Percentiles rank a stretch among this genome's conserved stretches.
Conservation (phyloP, 495 filamentous ascomycete species). For the Aspergillus panamensis region DNA sequence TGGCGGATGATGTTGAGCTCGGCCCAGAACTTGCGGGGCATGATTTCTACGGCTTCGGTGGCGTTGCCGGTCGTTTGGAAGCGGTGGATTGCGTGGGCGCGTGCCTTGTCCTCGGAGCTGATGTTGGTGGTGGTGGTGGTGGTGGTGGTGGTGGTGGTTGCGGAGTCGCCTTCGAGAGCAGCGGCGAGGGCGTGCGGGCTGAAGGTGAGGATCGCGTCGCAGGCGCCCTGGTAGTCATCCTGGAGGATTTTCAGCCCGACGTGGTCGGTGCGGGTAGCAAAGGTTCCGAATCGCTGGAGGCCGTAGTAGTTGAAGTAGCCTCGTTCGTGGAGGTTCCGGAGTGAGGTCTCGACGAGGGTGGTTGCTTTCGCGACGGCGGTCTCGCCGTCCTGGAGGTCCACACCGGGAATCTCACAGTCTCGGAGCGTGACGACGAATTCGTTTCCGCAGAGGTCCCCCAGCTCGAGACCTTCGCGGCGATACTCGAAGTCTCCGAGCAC, state of each 20-base stretch:
- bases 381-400: slow-evolving; percentile 38
- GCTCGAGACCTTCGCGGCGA: slow-evolving; percentile 60
- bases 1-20: slow-evolving; percentile 75
- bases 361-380: slow-evolving; percentile 41
- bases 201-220: slow-evolving; percentile 68
- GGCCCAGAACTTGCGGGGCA: slow-evolving; percentile 81
- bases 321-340: slow-evolving; percentile 52
- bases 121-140: slow-evolving; percentile 46
- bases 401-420: slow-evolving; percentile 64
- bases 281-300: slow-evolving; percentile 89
- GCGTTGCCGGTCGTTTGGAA: slow-evolving; percentile 60
- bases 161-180: slow-evolving; percentile 36
- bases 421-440: slow-evolving; percentile 88
- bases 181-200: slow-evolving; percentile 50
- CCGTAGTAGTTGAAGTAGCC: slow-evolving; percentile 98
- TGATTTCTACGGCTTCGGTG: slow-evolving; percentile 54
- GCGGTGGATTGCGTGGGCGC: slow-evolving; percentile 68
- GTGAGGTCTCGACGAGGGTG: slow-evolving; percentile 52
- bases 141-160: slow-evolving; percentile 26
- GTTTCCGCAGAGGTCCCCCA: slow-evolving; percentile 83
- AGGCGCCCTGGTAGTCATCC: slow-evolving; percentile 72
- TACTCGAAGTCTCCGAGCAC: slow-evolving; percentile 76
- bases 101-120: slow-evolving; percentile 66
- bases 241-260: slow-evolving; percentile 80
- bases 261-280: slow-evolving; percentile 72